These are phyloP conservation scores for Parathielavia appendiculata DNA, from an alignment of 495 filamentous ascomycete species.

Conservation along the genomic window DNA sequence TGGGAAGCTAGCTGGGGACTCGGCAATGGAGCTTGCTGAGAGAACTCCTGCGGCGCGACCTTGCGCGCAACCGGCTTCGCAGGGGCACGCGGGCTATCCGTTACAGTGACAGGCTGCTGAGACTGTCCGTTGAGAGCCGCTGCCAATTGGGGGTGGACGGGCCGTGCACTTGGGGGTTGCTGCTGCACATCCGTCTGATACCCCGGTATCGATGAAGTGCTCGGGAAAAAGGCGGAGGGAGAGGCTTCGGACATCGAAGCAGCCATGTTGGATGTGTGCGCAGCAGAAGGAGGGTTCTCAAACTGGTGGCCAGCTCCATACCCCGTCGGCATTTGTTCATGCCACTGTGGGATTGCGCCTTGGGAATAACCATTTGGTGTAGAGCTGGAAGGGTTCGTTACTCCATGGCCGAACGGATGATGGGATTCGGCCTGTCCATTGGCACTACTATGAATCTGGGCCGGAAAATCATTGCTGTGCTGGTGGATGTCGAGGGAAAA, in stretches of 20 bases:
- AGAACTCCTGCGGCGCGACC: constrained; percentile 16
- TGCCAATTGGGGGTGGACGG: constrained; percentile 19
- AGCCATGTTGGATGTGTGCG: constrained; percentile 19
- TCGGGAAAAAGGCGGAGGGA: constrained; percentile 13
- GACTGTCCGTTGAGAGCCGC: constrained; percentile 18
- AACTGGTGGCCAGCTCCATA: constrained; percentile 23
- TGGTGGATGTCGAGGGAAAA: constrained; percentile 22
- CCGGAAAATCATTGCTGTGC: constrained; percentile 13
- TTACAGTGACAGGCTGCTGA: constrained; percentile 13
- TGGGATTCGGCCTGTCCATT: constrained; percentile 17
- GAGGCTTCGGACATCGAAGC: constrained; percentile 15
- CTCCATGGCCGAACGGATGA: constrained; percentile 17
- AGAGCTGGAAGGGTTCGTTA: constrained; percentile 1
- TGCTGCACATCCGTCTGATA: constrained; percentile 17
- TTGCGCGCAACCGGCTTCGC: constrained; percentile 17
- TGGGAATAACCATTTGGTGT: constrained; percentile 22
- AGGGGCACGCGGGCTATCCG: constrained; percentile 15
- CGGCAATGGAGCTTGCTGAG: constrained; percentile 14
- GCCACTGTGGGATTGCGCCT: constrained; percentile 23
- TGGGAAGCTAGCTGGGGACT: constrained; percentile 23
- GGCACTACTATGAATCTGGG: constrained; percentile 17
- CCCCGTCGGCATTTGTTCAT: constrained; percentile 12
- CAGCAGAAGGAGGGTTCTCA: constrained; percentile 24
- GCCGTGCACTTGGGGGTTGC: constrained; percentile 17
- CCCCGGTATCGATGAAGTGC: background rate